Conservation (phyloP, 2,329 filamentous ascomycete genomes). For the Penicillium griseofulvum region DNA sequence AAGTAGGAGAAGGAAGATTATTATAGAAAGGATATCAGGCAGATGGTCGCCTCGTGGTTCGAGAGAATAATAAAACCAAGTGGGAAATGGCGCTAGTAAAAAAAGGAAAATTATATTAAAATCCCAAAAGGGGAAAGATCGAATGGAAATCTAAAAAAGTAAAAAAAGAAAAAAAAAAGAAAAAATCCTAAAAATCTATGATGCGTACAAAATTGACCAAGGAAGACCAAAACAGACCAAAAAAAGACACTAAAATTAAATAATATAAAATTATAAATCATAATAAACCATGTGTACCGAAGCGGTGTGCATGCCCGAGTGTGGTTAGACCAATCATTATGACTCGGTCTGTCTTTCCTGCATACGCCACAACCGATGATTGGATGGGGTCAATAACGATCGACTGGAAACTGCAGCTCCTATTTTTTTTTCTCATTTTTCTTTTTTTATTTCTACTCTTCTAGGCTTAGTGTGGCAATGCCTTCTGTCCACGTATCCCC, state of each 20-base stretch:
- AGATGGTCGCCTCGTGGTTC: slow-evolving; percentile 36
- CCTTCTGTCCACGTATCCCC: slow-evolving; percentile 6
- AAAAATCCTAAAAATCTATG: slow-evolving; percentile 9
- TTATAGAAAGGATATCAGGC: slow-evolving; percentile 4
- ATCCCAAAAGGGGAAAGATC: slow-evolving; percentile 14
- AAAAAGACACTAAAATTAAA: background rate
- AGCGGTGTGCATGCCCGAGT: slow-evolving; percentile 2
- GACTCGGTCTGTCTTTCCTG: background rate
- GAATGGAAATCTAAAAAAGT: slow-evolving; percentile 13
- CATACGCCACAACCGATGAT: slow-evolving; percentile 7
- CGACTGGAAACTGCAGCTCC: background rate
- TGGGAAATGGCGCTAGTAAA: background rate
- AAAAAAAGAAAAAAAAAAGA: slow-evolving; percentile 11
- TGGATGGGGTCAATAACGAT: slow-evolving; percentile 5
- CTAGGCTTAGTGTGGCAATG: slow-evolving; percentile 7
- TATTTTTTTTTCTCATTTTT: background rate
- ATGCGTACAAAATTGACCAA: slow-evolving; percentile 9
- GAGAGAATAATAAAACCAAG: slow-evolving; percentile 10
- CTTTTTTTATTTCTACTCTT: background rate
- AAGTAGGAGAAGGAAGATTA: slow-evolving; percentile 43
- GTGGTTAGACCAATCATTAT: slow-evolving; percentile 6
- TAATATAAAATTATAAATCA: background rate
- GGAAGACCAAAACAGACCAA: too few relatives aligned
- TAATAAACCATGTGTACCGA: slow-evolving; percentile 6
- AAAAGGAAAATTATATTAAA: slow-evolving; percentile 7